Evolutionary conservation across 1,139 yeast species (phyloP), one percentile per base, ranked within the genome.

Genomic region (Candida sanyaensis): DNA sequence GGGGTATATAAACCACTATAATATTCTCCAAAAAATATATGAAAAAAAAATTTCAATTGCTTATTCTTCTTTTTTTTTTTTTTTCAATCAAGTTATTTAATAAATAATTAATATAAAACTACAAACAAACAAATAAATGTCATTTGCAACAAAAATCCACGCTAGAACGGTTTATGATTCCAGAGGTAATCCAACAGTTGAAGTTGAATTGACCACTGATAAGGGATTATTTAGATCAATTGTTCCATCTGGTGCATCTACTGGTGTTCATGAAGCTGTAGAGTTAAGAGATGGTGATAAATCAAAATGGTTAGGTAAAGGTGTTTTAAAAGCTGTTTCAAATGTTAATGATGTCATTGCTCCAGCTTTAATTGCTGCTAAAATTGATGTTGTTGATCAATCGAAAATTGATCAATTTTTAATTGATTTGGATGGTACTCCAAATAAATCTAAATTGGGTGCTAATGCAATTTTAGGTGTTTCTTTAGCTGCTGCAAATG

Each of bases 171-270:
- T 91, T 74, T 91, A 91, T 85, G 97, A 91, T 78, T 90, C 97
- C 62, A 88, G 97, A 79, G 97, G 96, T 77, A 91, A 91, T 83
- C 97, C 97, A 75, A 91, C 97, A 58, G 97, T 91, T 62, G 97
- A 91, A 81, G 97, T 90, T 60, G 96, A 91, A 66, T 65, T 91
- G 61, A 79, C 86, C 80, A 91, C 97, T 64, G 90, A 78, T 56
- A 81, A 85, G 65, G 97, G 97, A 66, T 68, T 81, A 58, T 89
- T 88, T 90, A 86, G 96, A 75, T 81, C 96, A 61, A 89, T 89
- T 65, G 97, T 91, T 55, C 97, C 97, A 70, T 88, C 96, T 57
- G 97, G 97, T 76, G 97, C 97, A 57, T 89, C 96, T 65, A 90
- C 97, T 55, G 97, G 96, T 82, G 72, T 85, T 71, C 93, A 87